These are phyloP conservation scores for Chenopodium berlandieri DNA, from an alignment of 148 eudicot species.

Conservation along the genomic window DNA sequence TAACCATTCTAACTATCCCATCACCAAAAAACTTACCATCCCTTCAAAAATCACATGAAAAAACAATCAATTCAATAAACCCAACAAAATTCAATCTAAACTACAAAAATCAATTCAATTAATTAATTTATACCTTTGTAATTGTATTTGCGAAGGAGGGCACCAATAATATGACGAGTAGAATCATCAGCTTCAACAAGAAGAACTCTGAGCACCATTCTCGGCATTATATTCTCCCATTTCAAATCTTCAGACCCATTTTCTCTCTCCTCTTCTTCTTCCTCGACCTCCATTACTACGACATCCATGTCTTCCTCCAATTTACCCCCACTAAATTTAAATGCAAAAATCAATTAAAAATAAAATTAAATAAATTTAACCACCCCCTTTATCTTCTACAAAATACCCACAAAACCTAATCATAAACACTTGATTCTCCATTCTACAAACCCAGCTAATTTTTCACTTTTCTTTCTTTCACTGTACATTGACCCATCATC, in stretches of 20 bases:
- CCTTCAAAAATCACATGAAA: neutral
- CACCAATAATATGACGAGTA: slow-evolving; percentile 54
- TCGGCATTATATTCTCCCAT: slow-evolving; percentile 48
- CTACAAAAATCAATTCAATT: neutral
- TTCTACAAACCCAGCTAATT: neutral
- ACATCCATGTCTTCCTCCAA: slow-evolving; percentile 5
- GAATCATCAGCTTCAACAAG: slow-evolving; percentile 69
- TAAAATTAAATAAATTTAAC: neutral
- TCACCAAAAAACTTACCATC: neutral
- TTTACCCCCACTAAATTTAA: neutral
- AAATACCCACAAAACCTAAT: slow-evolving; percentile 20
- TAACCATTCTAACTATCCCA: neutral
- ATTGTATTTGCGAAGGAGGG: slow-evolving; percentile 58
- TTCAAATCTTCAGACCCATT: slow-evolving; percentile 12
- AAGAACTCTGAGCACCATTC: slow-evolving; percentile 47
- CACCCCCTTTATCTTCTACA: slow-evolving; percentile 27
- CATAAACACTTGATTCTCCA: slow-evolving; percentile 22
- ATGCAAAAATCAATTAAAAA: neutral
- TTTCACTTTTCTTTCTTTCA: neutral
- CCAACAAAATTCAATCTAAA: neutral
- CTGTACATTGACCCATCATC: slow-evolving; percentile 7
- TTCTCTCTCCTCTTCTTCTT: slow-evolving; percentile 18
- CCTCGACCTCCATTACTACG: slow-evolving; percentile 24
- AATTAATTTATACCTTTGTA: slow-evolving; percentile 38
- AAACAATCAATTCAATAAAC: neutral